Evolutionary conservation across 1,139 yeast species (phyloP), one percentile per base, ranked within the genome.

Genomic region (Pichia sp.): DNA sequence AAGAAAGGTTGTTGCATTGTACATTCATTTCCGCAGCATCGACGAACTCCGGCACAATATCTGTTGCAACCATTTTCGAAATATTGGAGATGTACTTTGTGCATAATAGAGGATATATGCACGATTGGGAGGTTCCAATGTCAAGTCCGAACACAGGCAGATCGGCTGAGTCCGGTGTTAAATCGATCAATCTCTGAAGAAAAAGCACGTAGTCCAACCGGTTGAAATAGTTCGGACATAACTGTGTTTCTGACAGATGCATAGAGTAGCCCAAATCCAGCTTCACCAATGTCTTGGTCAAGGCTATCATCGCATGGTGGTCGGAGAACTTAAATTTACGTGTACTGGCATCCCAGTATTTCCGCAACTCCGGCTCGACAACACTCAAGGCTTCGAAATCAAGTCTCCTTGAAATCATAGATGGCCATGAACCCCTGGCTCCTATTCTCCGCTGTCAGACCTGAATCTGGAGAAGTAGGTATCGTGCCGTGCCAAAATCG

Each of bases 111-210:
- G 78, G 72, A 60, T 76, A 77, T 1, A 77, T 72, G 8, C 74
- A 73, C 47, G 72, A 67, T 13, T 74, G 70, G 1, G 80, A 80
- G 0, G 75, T 71, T 1, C 81, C 81, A 4, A 69, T 61, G 51
- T 68, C 71, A 19, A 68, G 50, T 1, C 67, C 68, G 10, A 49
- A 19, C 13, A 49, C 16, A 43, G 41, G 16, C 13, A 26, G 5
- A 2, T 32, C 44, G 23, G 8, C 13, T 2, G 47, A 16, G 2
- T 34, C 5, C 8, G 42, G 45, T 4, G 60, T 52, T n/a, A 49
- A 40, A 7, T 19, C 23, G 32, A 64, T 11, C 29, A 64, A 43
- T 1, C 49, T 32, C 15, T 50, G 29, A 30, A 67, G 54, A 45
- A 63, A 61, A 2, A 56, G 40, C 4, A 67, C 56, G 51, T 69